Evolutionary conservation across 495 filamentous ascomycete genomes (phyloP).

Genomic region (Darksidea phi): DNA sequence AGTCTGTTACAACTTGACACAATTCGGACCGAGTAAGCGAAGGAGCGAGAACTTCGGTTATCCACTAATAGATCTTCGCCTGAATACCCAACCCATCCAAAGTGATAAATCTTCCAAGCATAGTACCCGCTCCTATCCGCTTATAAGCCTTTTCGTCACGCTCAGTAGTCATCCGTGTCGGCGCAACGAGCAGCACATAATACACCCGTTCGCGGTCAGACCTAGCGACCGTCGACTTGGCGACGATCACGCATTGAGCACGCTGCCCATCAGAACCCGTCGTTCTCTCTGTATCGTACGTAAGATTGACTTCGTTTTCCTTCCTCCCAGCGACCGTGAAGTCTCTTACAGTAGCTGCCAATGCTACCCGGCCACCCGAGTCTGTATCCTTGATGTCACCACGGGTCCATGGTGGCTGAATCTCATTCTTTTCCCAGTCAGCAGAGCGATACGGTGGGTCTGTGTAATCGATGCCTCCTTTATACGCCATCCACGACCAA

Average conservation of each 20-base stretch:
- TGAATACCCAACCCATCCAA: conserved; percentile 2
- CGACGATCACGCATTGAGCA: conserved; percentile 2
- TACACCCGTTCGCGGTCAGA: not conserved
- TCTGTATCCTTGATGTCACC: not conserved
- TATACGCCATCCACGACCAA: conserved; percentile 26
- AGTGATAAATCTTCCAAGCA: conserved; percentile 8
- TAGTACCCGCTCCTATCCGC: conserved; percentile 7
- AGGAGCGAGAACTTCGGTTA: no score
- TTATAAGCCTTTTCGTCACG: not conserved
- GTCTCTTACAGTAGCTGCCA: conserved; percentile 3
- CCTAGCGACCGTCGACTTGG: not conserved
- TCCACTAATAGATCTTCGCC: conserved; percentile 21
- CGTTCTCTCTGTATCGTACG: conserved; percentile 1
- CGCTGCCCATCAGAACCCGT: not conserved
- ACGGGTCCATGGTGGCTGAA: not conserved
- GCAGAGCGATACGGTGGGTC: not conserved
- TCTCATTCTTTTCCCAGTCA: not conserved
- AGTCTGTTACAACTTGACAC: no score
- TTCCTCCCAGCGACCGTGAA: conserved; percentile 5
- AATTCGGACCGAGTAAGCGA: no score
- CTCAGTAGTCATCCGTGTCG: not conserved
- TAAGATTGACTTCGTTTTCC: conserved; percentile 1
- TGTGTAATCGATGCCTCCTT: conserved; percentile 14
- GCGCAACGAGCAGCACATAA: conserved; percentile 5
- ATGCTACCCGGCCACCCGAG: not conserved